Evolutionary conservation across 176 grass and related monocot species (phyloP).

Genomic region (Chloris gayana): DNA sequence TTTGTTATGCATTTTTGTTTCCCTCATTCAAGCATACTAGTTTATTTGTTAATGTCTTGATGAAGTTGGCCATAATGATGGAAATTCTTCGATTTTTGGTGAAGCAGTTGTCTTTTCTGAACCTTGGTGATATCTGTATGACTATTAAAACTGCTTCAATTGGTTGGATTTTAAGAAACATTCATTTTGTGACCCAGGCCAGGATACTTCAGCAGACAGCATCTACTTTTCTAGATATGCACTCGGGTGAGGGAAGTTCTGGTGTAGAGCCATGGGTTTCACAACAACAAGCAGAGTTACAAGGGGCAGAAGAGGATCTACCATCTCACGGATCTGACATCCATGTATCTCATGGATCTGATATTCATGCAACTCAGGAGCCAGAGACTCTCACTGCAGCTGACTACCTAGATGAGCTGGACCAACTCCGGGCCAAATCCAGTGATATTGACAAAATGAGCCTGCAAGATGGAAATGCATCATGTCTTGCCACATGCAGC

Average conservation of each 20-base stretch:
- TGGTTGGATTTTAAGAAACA: constrained; percentile 23
- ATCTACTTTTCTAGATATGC: constrained; percentile 33
- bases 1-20: constrained; percentile 9
- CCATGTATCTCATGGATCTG: constrained; percentile 42
- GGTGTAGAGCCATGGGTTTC: constrained; percentile 44
- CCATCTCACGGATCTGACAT: constrained; percentile 36
- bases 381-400: constrained; percentile 52
- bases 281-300: constrained; percentile 23
- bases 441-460: constrained; percentile 82
- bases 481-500: constrained; percentile 86
- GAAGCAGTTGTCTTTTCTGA: neutral
- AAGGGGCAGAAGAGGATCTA: constrained; percentile 23
- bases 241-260: constrained; percentile 32
- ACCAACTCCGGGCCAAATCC: constrained; percentile 58
- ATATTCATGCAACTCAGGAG: constrained; percentile 38
- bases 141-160: constrained; percentile 6
- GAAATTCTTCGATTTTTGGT: constrained; percentile 9
- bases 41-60: neutral
- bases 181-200: constrained; percentile 55
- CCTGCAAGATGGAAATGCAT: constrained; percentile 73
- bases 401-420: constrained; percentile 80
- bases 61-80: neutral
- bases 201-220: constrained; percentile 66
- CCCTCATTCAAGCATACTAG: neutral
- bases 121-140: neutral